Percentiles rank a stretch among this genome's conserved stretches.
phyloP scores from a whole-genome alignment of 2,329 filamentous ascomycete genomes.

The Aspergillus sp. region DNA sequence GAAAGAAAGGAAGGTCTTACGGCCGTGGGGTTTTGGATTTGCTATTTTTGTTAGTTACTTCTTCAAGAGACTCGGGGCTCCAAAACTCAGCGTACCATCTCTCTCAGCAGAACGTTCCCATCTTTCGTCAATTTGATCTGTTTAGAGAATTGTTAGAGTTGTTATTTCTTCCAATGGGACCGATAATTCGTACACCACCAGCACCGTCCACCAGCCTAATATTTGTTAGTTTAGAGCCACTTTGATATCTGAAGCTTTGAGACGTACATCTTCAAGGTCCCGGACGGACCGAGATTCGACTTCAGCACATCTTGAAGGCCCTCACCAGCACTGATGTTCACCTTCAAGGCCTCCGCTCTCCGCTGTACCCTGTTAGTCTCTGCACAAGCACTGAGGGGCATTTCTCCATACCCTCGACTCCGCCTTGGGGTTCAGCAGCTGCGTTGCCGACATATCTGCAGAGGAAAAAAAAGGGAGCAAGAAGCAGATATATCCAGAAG shows the following conservation, averaged over 20 bases:
- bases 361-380: constrained; percentile 62
- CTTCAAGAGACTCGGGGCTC: background rate
- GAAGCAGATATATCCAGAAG: constrained; percentile 25
- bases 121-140: constrained; percentile 99
- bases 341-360: constrained; percentile 91
- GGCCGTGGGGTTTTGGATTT: constrained; percentile 98
- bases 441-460: constrained; percentile 83
- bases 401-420: constrained; percentile 78
- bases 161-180: constrained; percentile 2
- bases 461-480: constrained; percentile 23
- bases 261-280: constrained; percentile 89
- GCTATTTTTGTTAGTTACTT: constrained; percentile 48
- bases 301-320: constrained; percentile 91
- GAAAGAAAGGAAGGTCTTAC: constrained; percentile 50
- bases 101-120: constrained; percentile 77
- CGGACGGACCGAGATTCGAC: constrained; percentile 90
- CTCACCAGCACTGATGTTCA: constrained; percentile 96
- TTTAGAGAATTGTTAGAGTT: constrained; percentile 26
- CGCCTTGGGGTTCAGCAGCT: constrained; percentile 97
- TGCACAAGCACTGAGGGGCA: constrained; percentile 32
- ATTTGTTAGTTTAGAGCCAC: constrained; percentile 29
- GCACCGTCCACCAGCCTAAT: constrained; percentile 62
- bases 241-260: background rate
- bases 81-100: constrained; percentile 54
- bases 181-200: constrained; percentile 50